phyloP scores from a whole-genome alignment of 139 green algal genomes.

The Coelastrella sp. region DNA sequence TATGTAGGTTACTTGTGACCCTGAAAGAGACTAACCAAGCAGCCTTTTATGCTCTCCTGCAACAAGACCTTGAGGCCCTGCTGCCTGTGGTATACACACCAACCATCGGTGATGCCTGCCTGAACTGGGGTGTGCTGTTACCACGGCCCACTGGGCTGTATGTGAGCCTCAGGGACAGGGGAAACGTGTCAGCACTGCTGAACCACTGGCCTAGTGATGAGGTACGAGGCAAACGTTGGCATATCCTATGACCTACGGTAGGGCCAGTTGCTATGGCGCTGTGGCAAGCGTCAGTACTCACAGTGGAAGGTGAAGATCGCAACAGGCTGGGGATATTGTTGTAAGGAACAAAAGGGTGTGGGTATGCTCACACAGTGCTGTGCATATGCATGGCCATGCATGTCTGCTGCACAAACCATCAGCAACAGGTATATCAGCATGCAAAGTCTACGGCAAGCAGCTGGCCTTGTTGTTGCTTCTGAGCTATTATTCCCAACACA shows the following conservation, averaged over 20 bases:
- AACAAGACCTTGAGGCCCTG: constrained; percentile 56
- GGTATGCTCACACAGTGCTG: too few relatives aligned
- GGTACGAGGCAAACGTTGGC: neutral
- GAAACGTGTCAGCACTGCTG: constrained; percentile 6
- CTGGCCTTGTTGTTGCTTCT: too few relatives aligned
- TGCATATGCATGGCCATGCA: too few relatives aligned
- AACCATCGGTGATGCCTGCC: constrained; percentile 90
- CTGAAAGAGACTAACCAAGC: constrained; percentile 44
- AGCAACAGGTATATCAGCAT: too few relatives aligned
- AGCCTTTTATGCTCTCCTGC: constrained; percentile 50
- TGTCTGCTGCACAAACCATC: too few relatives aligned
- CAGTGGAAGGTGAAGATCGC: too few relatives aligned
- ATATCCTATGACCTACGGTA: neutral
- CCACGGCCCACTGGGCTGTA: constrained; percentile 54
- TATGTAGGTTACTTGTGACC: constrained; percentile 42
- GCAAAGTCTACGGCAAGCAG: too few relatives aligned
- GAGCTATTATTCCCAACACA: too few relatives aligned
- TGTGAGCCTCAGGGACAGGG: constrained; percentile 26
- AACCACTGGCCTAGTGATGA: constrained; percentile 23
- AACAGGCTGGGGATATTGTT: too few relatives aligned
- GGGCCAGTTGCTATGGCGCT: neutral
- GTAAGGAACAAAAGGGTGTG: too few relatives aligned
- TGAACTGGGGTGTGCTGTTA: constrained; percentile 67
- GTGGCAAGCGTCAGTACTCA: neutral
- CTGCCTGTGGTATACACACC: constrained; percentile 93